Evolutionary conservation across 352 stramenopile species (phyloP).

Genomic region (Phytopythium kandeliae): DNA sequence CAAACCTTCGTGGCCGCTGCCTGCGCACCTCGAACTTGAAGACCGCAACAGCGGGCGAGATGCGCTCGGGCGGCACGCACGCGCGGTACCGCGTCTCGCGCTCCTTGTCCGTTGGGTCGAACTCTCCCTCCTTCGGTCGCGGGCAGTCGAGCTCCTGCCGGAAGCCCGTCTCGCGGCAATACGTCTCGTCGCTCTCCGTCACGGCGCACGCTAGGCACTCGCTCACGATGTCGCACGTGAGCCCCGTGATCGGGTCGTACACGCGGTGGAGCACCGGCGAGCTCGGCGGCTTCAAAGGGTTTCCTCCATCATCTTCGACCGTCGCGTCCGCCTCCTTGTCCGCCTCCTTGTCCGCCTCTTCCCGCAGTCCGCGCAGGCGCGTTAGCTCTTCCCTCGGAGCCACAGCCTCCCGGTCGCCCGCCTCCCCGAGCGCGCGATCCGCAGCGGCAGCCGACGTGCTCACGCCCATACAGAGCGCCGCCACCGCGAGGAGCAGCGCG

Average conservation of each 20-base stretch:
- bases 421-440: not conserved
- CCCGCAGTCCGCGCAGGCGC: slow-evolving; percentile 3
- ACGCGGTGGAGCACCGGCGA: slow-evolving; percentile 34
- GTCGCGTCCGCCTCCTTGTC: not conserved
- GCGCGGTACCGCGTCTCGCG: slow-evolving; percentile 46
- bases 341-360: slow-evolving; percentile 4
- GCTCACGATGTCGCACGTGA: slow-evolving; percentile 50
- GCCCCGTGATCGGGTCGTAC: slow-evolving; percentile 53
- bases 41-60: slow-evolving; percentile 33
- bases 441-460: slow-evolving; percentile 1
- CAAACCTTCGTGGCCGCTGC: not conserved
- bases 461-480: slow-evolving; percentile 11
- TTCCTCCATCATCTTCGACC: slow-evolving; percentile 14
- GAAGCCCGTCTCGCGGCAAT: slow-evolving; percentile 61
- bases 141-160: slow-evolving; percentile 65
- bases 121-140: slow-evolving; percentile 16
- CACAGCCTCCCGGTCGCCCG: not conserved
- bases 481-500: slow-evolving; percentile 8
- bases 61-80: slow-evolving; percentile 36
- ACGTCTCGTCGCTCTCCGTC: slow-evolving; percentile 59
- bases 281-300: slow-evolving; percentile 20
- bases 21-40: slow-evolving; percentile 68
- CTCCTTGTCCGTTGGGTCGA: slow-evolving; percentile 11
- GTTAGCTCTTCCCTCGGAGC: not conserved
- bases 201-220: slow-evolving; percentile 48